Evolutionary conservation across 1,139 yeast genomes (phyloP), one percentile per base, ranked within the genome.

Genomic region (Nakaseomyces kungkrabaensis): DNA sequence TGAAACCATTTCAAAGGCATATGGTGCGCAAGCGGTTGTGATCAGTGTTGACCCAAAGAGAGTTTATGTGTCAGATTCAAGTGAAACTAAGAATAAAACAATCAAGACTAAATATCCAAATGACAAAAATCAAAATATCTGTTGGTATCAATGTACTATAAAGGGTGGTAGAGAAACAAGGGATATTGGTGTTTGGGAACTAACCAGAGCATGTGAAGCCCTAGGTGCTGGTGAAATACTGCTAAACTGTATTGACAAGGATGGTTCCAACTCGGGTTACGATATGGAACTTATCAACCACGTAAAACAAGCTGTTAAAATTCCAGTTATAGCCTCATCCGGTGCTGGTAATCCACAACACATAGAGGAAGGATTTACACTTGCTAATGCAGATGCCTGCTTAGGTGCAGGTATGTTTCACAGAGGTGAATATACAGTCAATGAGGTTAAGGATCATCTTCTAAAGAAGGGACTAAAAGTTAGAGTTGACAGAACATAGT

Each of bases 321-420:
- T 92, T 48, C 98, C 98, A 0, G 97, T 92, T 1, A 92, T 92
- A 67, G 97, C 98, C 0, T 88, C 97, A 24, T 84, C 95, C 52
- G 98, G 98, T 47, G 98, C 98, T 5, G 98, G 98, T 45, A 79
- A 73, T 38, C 98, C 98, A 2, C 77, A 73, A 51, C 97, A 92
- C 69, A 92, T 92, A 66, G 79, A 78, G 56, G 88, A 90, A 57
- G 98, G 88, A 0, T 92, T 92, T 63, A 74, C 74, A 48, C 75
- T 81, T 44, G 88, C 97, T 31, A 76, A 79, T 3, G 84, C 92
- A 2, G 98, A 92, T 69, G 98, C 98, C 46, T 97, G 98, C 10
- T 74, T 92, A 49, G 98, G 98, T 32, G 98, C 98, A 3, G 98
- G 98, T 45, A 83, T 92, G 81, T 92, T 92, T 73, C 98, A 92